These are phyloP conservation scores for Chlamydomonas sp. DNA, from an alignment of 139 green algal genomes.

Conservation along the genomic window DNA sequence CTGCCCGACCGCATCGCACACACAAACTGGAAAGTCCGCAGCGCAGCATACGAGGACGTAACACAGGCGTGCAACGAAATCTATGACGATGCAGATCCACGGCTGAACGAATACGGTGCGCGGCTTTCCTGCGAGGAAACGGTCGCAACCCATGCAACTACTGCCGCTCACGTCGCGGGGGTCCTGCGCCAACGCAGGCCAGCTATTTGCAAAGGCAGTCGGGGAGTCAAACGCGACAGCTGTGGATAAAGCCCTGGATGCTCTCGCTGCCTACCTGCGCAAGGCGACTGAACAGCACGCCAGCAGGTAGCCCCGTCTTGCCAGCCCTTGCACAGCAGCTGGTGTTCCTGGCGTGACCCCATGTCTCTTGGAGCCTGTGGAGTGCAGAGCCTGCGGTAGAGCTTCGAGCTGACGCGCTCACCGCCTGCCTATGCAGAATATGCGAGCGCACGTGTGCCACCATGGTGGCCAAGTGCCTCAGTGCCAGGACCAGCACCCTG, in stretches of 20 bases:
- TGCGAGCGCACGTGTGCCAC: slow-evolving; percentile 63
- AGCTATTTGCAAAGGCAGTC: slow-evolving; percentile 84
- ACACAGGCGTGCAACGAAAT: slow-evolving; percentile 59
- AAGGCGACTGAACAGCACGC: slow-evolving; percentile 68
- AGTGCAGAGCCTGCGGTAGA: too few species aligned
- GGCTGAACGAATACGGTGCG: slow-evolving; percentile 76
- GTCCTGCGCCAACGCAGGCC: slow-evolving; percentile 52
- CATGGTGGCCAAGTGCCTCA: slow-evolving; percentile 86
- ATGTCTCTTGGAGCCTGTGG: too few species aligned
- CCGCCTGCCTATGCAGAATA: slow-evolving; percentile 53
- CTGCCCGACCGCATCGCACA: slow-evolving; percentile 74
- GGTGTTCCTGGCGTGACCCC: too few species aligned
- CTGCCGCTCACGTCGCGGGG: neutral
- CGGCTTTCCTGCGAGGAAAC: too few species aligned
- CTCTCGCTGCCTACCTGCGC: slow-evolving; percentile 67
- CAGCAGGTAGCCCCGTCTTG: slow-evolving; percentile 39
- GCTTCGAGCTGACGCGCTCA: neutral
- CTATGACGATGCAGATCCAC: slow-evolving; percentile 69
- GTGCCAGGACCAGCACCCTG: slow-evolving; percentile 83
- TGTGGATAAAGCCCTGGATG: slow-evolving; percentile 93
- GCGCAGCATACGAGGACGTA: slow-evolving; percentile 84
- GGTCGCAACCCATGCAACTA: neutral
- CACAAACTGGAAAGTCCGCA: slow-evolving; percentile 92
- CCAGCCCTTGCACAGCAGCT: too few species aligned
- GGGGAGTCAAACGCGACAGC: slow-evolving; percentile 89